These are phyloP conservation scores for Mycena amicta DNA, from an alignment of 768 basidiomycete genomes.

Conservation along the genomic window DNA sequence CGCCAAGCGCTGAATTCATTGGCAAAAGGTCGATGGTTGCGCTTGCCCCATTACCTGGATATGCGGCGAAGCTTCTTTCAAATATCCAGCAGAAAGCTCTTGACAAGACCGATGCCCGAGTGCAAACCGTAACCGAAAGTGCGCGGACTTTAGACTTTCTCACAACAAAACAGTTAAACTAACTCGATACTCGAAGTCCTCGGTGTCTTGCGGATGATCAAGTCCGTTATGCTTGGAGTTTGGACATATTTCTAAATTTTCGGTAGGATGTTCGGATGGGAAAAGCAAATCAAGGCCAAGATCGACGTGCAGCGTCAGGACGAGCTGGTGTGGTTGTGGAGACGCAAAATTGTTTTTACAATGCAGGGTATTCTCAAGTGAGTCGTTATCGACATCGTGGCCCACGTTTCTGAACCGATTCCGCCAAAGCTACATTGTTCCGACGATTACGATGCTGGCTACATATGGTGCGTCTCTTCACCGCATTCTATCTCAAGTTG, in stretches of 20 bases:
- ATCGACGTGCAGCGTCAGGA: conserved; percentile 50
- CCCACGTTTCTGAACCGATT: neutral
- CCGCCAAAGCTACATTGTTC: neutral
- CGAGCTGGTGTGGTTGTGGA: conserved; percentile 47
- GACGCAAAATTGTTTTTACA: conserved; percentile 41
- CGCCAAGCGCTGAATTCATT: conserved; percentile 19
- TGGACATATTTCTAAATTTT: neutral
- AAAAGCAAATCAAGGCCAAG: conserved; percentile 46
- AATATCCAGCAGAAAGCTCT: conserved; percentile 40
- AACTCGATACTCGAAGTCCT: conserved; percentile 37
- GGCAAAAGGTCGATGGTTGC: conserved; percentile 37
- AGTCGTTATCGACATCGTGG: conserved; percentile 15
- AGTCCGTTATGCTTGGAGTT: conserved; percentile 23
- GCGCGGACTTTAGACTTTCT: conserved; percentile 26
- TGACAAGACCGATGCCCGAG: conserved; percentile 50
- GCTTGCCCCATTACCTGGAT: conserved; percentile 48
- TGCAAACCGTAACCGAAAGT: conserved; percentile 50
- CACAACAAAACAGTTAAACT: neutral
- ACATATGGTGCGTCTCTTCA: neutral
- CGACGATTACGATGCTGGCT: neutral
- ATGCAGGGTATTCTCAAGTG: conserved; percentile 41
- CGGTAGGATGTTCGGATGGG: conserved; percentile 45
- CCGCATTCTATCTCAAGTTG: neutral
- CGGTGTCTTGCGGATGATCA: conserved; percentile 52
- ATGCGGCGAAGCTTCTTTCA: conserved; percentile 33